Percentiles rank a stretch among this genome's conserved stretches.
Conservation (phyloP, 352 stramenopile species). For the Blastocystis sp. region DNA sequence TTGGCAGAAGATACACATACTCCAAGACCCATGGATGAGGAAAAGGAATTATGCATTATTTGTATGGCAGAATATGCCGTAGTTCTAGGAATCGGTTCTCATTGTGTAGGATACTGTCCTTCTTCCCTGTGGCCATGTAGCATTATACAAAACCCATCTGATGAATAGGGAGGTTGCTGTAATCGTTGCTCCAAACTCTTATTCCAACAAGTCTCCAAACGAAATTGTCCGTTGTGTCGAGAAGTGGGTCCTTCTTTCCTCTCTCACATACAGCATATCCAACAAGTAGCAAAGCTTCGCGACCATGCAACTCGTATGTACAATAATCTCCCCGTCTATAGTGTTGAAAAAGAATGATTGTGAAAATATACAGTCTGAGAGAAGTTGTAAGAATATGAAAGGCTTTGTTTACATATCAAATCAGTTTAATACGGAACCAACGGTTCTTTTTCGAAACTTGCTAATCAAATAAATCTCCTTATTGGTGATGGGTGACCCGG, state of each 20-base stretch:
- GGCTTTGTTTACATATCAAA: background rate
- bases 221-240: constrained; percentile 27
- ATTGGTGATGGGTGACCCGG: background rate
- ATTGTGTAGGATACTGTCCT: constrained; percentile 38
- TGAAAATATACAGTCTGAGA: background rate
- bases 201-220: constrained; percentile 47
- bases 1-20: background rate
- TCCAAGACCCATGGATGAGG: background rate
- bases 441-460: background rate
- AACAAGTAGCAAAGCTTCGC: constrained; percentile 25
- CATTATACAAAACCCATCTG: background rate
- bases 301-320: background rate
- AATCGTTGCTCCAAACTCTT: constrained; percentile 6
- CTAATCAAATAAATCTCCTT: background rate
- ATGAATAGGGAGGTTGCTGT: constrained; percentile 37
- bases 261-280: background rate
- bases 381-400: background rate
- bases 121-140: constrained; percentile 39
- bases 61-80: constrained; percentile 41
- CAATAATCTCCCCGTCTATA: constrained; percentile 42
- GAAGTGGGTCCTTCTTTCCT: background rate
- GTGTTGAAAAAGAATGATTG: constrained; percentile 43
- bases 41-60: constrained; percentile 42
- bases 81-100: background rate
- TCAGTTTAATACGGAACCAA: background rate